Base-by-base conservation (phyloP, 2,329 filamentous ascomycete species). In the Pseudocercospora cruenta region DNA sequence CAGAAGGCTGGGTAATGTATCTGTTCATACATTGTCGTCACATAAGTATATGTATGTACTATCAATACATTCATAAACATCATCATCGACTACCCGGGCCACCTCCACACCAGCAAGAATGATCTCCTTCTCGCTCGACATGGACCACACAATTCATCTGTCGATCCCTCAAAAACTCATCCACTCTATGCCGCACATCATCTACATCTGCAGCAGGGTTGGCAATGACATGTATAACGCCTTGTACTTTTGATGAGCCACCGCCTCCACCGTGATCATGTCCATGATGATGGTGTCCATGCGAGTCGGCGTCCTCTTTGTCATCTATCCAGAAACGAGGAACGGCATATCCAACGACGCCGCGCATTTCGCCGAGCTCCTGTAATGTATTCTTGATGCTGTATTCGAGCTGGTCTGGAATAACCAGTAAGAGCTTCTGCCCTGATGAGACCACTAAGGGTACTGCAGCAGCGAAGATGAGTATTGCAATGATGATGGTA, bases 311-410 rank as follows among this genome's bases (percentile, higher is more conserved):
- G 19, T 78, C 77, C 64, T 78, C 82, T 31, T 82, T 82, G 69
- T 96, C 93, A 72, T 96, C 92, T 14, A 95, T 82, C 95, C 95
- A 99, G 76, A 98, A 97, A 73, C 93, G 91, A 7, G 94, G 94
- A 1, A 91, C 92, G 0, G 91, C 86, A 74, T 97, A 98, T 60
- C 91, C 90, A 0, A 91, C 89, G 0, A 99, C 94, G 0, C 94
- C 95, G 33, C 91, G 86, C 67, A 98, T 83, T 58, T 90, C 90
- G 57, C 90, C 89, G 8, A 99, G 88, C 5, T 94, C 94, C 2
- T 92, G 90, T 9, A 99, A 84, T 0, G 91, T 91, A 75, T 95
- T 93, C 65, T 95, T 91, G 64, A 98, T 85, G 66, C 88, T 90
- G 78, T 97, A 98, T 76, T 99, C 95, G 10, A 90, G 86, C 68